Percentiles rank a stretch among this genome's conserved stretches.
phyloP scores from a whole-genome alignment of 441 rosid genomes.

The Pelargonium citronellum region DNA sequence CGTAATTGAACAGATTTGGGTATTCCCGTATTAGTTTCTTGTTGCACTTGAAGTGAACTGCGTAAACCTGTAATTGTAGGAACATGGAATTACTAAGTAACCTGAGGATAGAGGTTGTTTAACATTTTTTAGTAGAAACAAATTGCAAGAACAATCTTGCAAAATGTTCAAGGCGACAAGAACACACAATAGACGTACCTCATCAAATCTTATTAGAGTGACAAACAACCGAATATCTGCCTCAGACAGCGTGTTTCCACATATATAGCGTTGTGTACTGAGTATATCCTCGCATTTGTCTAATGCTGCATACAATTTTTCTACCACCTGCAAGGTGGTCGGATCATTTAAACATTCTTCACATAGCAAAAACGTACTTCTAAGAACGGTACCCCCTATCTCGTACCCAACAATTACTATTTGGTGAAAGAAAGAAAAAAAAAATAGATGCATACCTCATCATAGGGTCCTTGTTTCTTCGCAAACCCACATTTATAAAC shows the following conservation, averaged over 20 bases:
- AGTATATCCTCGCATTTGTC: slow-evolving; percentile 29
- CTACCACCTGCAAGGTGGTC: slow-evolving; percentile 21
- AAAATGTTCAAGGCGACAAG: no score
- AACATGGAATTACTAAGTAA: neutral
- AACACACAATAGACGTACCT: slow-evolving; percentile 12
- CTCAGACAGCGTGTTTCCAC: slow-evolving; percentile 25
- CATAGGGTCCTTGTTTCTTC: slow-evolving; percentile 28
- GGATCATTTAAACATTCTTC: neutral
- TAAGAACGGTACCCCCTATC: neutral
- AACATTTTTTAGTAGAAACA: neutral
- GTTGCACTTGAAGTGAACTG: slow-evolving; percentile 31
- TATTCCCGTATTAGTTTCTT: slow-evolving; percentile 24
- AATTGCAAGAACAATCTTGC: neutral
- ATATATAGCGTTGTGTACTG: slow-evolving; percentile 26
- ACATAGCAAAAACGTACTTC: neutral
- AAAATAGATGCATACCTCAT: slow-evolving; percentile 18
- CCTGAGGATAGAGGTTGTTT: neutral
- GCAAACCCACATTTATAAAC: slow-evolving; percentile 32
- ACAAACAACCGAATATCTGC: slow-evolving; percentile 28
- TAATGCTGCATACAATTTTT: slow-evolving; percentile 23
- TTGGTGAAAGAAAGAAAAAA: neutral
- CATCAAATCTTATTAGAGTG: slow-evolving; percentile 32
- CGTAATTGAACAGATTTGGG: slow-evolving; percentile 29
- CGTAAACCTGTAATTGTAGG: slow-evolving; percentile 22
- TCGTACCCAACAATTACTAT: neutral